Conservation (phyloP, 176 grass and related monocot species). For the Paspalum vaginatum region DNA sequence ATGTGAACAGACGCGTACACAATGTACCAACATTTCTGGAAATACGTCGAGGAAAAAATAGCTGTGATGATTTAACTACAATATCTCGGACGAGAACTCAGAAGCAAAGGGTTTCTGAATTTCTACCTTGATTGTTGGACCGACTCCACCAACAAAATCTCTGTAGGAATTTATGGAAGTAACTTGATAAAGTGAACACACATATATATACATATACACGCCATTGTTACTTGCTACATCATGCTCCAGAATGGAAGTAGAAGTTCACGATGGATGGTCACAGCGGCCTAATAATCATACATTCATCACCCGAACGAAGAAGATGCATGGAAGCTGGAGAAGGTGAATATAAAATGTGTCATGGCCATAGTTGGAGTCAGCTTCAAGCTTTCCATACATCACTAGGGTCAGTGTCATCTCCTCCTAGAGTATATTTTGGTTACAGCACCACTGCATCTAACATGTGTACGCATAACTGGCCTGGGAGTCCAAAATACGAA, state of each 20-base stretch:
- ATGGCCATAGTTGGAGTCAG: background rate
- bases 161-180: conserved; percentile 24
- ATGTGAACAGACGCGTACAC: conserved; percentile 28
- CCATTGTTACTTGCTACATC: background rate
- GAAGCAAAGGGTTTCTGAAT: conserved; percentile 21
- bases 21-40: background rate
- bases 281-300: background rate
- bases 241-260: background rate
- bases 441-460: conserved; percentile 16
- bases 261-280: background rate
- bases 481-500: conserved; percentile 13
- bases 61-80: conserved; percentile 9
- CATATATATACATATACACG: background rate
- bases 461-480: conserved; percentile 1
- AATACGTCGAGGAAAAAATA: background rate
- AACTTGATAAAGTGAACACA: background rate
- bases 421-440: conserved; percentile 23
- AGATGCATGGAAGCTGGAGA: conserved; percentile 13
- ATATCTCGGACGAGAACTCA: conserved; percentile 23
- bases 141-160: conserved; percentile 33
- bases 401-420: background rate
- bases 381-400: background rate
- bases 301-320: background rate
- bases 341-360: background rate
- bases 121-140: conserved; percentile 35